phyloP scores from a whole-genome alignment of 768 basidiomycete species.

The Inosperma sp. region DNA sequence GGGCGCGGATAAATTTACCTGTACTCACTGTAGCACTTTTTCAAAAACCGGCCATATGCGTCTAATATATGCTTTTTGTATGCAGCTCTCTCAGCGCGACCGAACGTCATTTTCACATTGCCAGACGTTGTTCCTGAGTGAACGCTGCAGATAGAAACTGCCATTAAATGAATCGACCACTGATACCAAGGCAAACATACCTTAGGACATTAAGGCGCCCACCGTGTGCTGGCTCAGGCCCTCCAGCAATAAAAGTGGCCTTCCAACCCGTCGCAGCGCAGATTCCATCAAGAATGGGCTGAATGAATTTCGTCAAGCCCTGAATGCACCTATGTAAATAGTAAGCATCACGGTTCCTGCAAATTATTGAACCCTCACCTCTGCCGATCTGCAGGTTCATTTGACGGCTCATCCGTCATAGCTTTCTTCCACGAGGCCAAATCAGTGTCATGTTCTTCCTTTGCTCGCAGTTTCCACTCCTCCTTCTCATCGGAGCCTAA shows the following conservation, averaged over 20 bases:
- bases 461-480: not conserved
- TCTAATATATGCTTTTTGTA: slow-evolving; percentile 13
- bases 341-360: not conserved
- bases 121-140: slow-evolving; percentile 14
- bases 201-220: slow-evolving; percentile 12
- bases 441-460: not conserved
- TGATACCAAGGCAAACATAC: slow-evolving; percentile 5
- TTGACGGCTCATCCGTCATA: not conserved
- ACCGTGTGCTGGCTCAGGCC: slow-evolving; percentile 12
- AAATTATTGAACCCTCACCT: slow-evolving; percentile 2
- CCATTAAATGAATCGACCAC: no score
- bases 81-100: slow-evolving; percentile 1
- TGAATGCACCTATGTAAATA: slow-evolving; percentile 1
- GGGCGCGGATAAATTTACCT: not conserved
- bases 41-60: slow-evolving; percentile 9
- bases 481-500: slow-evolving; percentile 1
- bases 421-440: not conserved
- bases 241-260: slow-evolving; percentile 10
- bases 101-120: slow-evolving; percentile 15
- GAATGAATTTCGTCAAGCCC: not conserved
- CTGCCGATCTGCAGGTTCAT: slow-evolving; percentile 5
- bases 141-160: slow-evolving; percentile 2
- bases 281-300: slow-evolving; percentile 11
- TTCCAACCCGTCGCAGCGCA: slow-evolving; percentile 12
- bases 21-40: slow-evolving; percentile 10